Conservation (phyloP, 441 rosid genomes). For the Oxalis stricta region DNA sequence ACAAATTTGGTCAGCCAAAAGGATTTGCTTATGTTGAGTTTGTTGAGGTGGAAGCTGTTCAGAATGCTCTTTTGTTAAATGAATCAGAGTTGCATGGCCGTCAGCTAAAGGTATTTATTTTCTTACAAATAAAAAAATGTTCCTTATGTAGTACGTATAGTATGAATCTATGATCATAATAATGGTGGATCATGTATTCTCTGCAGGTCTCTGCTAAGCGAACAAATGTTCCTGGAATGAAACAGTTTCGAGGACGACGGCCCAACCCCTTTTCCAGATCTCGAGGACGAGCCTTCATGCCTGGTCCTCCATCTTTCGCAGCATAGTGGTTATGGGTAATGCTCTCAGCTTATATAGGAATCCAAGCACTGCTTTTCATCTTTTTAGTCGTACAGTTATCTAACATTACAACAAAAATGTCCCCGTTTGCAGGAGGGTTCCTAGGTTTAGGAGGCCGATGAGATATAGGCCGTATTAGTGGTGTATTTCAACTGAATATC, state of each 20-base stretch:
- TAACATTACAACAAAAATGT: background rate
- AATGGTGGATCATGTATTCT: constrained; percentile 6
- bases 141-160: too few relatives aligned
- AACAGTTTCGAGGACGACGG: constrained; percentile 54
- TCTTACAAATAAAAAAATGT: background rate
- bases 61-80: constrained; percentile 52
- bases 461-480: constrained; percentile 69
- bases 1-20: constrained; percentile 78
- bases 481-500: too few relatives aligned
- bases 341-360: background rate
- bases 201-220: constrained; percentile 62
- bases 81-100: constrained; percentile 79
- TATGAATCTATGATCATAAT: constrained; percentile 4
- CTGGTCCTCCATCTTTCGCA: constrained; percentile 35
- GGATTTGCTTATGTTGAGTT: constrained; percentile 84
- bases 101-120: constrained; percentile 43
- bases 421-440: constrained; percentile 46
- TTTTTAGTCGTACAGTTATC: too few relatives aligned
- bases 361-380: too few relatives aligned
- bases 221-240: constrained; percentile 69
- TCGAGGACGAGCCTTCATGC: constrained; percentile 51
- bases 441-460: constrained; percentile 61
- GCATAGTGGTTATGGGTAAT: constrained; percentile 55
- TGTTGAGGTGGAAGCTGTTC: constrained; percentile 64
- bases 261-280: constrained; percentile 34